Conservation (phyloP, 495 filamentous ascomycete genomes). For the Talaromyces borbonicus region DNA sequence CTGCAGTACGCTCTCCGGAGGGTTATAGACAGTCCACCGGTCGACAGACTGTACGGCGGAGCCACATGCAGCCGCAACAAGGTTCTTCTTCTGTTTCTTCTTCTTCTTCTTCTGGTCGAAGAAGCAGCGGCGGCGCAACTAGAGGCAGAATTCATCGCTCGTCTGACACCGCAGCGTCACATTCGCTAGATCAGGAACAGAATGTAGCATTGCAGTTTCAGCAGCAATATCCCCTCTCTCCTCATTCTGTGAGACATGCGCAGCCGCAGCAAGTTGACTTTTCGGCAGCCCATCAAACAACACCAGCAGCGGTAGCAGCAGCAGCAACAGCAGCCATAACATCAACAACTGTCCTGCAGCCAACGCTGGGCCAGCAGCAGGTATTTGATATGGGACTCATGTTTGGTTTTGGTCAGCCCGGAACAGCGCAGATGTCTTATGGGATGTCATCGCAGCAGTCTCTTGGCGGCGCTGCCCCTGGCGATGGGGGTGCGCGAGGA, state of each 20-base stretch:
- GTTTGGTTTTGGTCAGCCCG: neutral
- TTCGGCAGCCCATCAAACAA: too few species aligned
- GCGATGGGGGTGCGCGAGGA: constrained; percentile 30
- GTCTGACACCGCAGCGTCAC: neutral
- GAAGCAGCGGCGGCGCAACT: constrained; percentile 3
- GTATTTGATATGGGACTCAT: neutral
- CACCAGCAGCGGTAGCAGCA: too few species aligned
- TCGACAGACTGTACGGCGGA: neutral
- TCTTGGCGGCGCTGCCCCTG: neutral
- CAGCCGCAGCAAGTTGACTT: constrained; percentile 1
- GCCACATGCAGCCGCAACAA: neutral
- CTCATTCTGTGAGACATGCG: constrained; percentile 1
- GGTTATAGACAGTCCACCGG: neutral
- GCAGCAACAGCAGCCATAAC: too few species aligned
- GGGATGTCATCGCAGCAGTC: neutral
- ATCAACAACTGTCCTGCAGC: too few species aligned
- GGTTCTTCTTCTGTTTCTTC: too few species aligned
- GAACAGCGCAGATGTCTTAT: constrained; percentile 3
- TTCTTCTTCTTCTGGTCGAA: neutral
- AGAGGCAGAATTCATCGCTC: constrained; percentile 2
- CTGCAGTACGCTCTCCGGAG: neutral
- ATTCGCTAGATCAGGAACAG: neutral
- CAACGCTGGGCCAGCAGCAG: too few species aligned
- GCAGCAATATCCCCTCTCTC: neutral
- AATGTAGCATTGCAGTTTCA: constrained; percentile 5